Evolutionary conservation across 2,329 filamentous ascomycete genomes (phyloP).

Genomic region (Penicillium oxalicum): DNA sequence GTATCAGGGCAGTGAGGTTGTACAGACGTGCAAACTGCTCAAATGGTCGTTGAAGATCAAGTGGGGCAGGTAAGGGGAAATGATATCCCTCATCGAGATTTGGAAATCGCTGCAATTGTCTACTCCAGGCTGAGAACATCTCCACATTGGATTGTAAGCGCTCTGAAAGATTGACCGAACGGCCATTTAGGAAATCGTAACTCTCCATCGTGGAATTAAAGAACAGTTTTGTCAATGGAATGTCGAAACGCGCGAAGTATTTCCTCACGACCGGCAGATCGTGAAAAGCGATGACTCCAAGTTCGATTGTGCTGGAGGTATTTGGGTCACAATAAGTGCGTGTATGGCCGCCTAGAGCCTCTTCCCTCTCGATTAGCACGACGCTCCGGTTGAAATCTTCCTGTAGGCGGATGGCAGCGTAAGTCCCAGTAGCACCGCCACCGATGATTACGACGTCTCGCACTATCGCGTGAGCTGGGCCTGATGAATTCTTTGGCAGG

Average conservation of each 20-base stretch:
- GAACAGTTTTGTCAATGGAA: not conserved
- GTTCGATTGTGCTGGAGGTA: not conserved
- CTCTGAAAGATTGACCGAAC: not conserved
- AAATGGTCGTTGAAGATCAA: not conserved
- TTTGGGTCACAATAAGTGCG: not conserved
- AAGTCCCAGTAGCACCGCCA: not conserved
- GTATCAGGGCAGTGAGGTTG: not conserved
- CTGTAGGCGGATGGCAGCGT: not conserved
- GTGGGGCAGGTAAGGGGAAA: not conserved
- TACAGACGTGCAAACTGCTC: not conserved
- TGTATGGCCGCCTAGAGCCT: not conserved
- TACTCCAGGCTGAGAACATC: not conserved
- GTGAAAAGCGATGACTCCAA: not conserved
- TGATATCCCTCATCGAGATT: not conserved
- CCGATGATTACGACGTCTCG: not conserved
- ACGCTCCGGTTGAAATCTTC: not conserved
- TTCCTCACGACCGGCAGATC: not conserved
- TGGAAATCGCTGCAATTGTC: not conserved
- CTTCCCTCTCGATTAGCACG: not conserved
- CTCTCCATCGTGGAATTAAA: not conserved
- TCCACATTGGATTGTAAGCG: not conserved
- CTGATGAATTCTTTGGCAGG: not conserved
- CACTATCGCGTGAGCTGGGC: not conserved
- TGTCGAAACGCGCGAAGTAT: not conserved
- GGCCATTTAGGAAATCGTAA: not conserved